Conservation (phyloP, 352 stramenopile species). For the Phytophthora pistaciae region DNA sequence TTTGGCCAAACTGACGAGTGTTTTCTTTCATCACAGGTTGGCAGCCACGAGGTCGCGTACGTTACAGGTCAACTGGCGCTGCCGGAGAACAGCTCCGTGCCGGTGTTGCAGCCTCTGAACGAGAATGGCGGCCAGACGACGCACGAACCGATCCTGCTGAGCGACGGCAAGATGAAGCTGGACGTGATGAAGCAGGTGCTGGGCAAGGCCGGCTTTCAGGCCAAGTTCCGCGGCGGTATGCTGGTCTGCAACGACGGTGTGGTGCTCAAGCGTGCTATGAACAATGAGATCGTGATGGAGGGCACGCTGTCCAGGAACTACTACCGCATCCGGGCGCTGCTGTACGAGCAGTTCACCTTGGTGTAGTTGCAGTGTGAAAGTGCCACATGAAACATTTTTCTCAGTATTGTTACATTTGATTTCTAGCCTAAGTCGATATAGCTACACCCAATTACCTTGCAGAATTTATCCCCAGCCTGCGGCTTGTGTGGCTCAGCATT, state of each 20-base stretch:
- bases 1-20: constrained; percentile 10
- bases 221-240: constrained; percentile 91
- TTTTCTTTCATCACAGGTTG: constrained; percentile 53
- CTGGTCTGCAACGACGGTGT: constrained; percentile 91
- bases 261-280: constrained; percentile 85
- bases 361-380: constrained; percentile 46
- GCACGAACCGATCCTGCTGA: constrained; percentile 87
- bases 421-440: background rate
- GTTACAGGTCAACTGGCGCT: constrained; percentile 80
- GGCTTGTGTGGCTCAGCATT: constrained; percentile 41
- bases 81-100: constrained; percentile 74
- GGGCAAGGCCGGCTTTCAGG: constrained; percentile 87
- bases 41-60: constrained; percentile 87
- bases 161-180: constrained; percentile 91
- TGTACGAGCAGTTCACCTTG: constrained; percentile 92
- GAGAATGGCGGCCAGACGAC: constrained; percentile 45
- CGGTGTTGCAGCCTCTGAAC: constrained; percentile 68
- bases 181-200: constrained; percentile 92
- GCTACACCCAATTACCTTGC: background rate
- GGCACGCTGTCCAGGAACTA: constrained; percentile 87
- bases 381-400: background rate
- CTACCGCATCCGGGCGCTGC: constrained; percentile 86
- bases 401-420: background rate
- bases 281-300: constrained; percentile 92
- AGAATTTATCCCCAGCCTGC: background rate